These are phyloP conservation scores for Hymenoscyphus fraxineus DNA, from an alignment of 2,329 filamentous ascomycete species.

Conservation along the genomic window DNA sequence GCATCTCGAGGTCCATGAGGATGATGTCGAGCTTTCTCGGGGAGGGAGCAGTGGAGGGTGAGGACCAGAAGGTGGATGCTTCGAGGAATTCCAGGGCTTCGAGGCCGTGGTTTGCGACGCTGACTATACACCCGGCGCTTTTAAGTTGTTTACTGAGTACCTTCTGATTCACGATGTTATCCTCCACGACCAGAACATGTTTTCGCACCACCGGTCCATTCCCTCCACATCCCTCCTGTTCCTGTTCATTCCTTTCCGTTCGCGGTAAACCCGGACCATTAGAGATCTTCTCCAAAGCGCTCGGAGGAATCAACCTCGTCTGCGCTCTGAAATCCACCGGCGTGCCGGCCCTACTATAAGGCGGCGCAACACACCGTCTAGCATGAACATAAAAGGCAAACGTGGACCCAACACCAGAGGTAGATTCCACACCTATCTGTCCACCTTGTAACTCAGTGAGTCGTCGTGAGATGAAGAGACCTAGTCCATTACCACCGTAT, in stretches of 20 bases:
- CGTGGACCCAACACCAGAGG: conserved; percentile 52
- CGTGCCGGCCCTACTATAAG: too few species aligned
- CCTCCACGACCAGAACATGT: conserved; percentile 58
- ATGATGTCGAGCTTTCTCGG: conserved; percentile 51
- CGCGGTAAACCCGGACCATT: not conserved
- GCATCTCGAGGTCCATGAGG: conserved; percentile 48
- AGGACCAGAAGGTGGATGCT: conserved; percentile 46
- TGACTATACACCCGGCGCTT: conserved; percentile 54
- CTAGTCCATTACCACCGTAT: conserved; percentile 61
- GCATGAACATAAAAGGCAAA: conserved; percentile 58
- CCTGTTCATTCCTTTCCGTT: not conserved
- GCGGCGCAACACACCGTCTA: not conserved
- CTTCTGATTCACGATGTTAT: conserved; percentile 63
- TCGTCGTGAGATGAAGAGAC: conserved; percentile 61
- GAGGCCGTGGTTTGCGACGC: conserved; percentile 60
- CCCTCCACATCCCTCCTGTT: not conserved
- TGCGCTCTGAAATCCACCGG: not conserved
- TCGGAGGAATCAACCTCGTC: not conserved
- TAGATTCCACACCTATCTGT: conserved; percentile 59
- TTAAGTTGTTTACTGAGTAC: conserved; percentile 59
- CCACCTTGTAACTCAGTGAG: conserved; percentile 62
- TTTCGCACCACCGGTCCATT: not conserved
- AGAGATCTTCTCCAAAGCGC: not conserved
- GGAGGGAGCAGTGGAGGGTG: conserved; percentile 34
- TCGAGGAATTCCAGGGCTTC: conserved; percentile 57